Percentiles rank a stretch among this genome's conserved stretches.
These are phyloP conservation scores for Dendrothele bispora DNA, from an alignment of 768 basidiomycete genomes.

Conservation along the genomic window DNA sequence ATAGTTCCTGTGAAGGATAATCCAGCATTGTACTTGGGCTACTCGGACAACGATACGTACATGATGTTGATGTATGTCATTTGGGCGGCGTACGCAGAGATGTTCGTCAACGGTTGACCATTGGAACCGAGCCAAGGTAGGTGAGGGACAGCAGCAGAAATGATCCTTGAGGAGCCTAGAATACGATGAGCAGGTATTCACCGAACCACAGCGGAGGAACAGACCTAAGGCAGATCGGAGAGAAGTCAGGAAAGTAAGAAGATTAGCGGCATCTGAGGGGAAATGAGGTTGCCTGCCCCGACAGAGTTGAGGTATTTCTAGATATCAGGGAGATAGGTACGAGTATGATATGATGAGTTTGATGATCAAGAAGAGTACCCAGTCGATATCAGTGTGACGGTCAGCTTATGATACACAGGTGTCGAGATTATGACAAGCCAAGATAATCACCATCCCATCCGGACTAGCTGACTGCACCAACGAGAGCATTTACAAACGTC, in stretches of 20 bases:
- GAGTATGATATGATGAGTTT: too few relatives aligned
- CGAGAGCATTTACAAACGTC: slow-evolving; percentile 57
- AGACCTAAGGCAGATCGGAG: slow-evolving; percentile 56
- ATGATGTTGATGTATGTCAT: slow-evolving; percentile 74
- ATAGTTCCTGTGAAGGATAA: slow-evolving; percentile 63
- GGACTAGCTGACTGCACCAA: slow-evolving; percentile 54
- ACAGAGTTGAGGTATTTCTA: slow-evolving; percentile 72
- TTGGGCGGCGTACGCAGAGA: slow-evolving; percentile 60
- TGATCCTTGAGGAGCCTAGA: slow-evolving; percentile 57
- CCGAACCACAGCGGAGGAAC: background rate
- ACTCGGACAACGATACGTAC: slow-evolving; percentile 27
- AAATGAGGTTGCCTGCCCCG: slow-evolving; percentile 63
- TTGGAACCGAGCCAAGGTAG: slow-evolving; percentile 66
- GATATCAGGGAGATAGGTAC: too few relatives aligned
- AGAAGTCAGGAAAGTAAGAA: slow-evolving; percentile 56
- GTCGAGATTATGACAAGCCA: slow-evolving; percentile 7
- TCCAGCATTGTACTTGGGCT: background rate
- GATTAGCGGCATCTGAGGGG: slow-evolving; percentile 64
- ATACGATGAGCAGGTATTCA: slow-evolving; percentile 3
- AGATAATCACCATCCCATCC: slow-evolving; percentile 65
- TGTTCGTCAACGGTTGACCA: slow-evolving; percentile 61
- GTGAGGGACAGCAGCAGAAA: slow-evolving; percentile 69
- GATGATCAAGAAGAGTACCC: too few relatives aligned
- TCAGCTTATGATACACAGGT: background rate
- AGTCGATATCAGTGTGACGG: slow-evolving; percentile 48